These are phyloP conservation scores for Yamadazyma dushanensis DNA, from an alignment of 1,139 yeast species.

Conservation along the genomic window DNA sequence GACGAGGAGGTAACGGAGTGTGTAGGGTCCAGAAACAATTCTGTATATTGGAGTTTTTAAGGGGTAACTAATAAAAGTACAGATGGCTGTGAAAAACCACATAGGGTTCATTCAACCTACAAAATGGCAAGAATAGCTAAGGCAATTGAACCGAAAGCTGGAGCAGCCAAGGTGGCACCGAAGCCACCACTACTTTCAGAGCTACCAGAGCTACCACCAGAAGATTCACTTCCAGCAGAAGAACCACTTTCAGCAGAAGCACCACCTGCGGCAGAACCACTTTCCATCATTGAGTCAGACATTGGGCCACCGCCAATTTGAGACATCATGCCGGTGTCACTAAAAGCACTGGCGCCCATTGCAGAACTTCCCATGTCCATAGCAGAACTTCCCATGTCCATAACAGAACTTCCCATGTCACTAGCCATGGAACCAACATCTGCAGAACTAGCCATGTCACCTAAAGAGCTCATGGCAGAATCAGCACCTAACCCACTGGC, in stretches of 20 bases:
- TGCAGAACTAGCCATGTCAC: background rate
- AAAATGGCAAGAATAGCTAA: conserved; percentile 47
- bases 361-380: background rate
- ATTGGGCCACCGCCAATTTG: no score
- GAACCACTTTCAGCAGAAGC: background rate
- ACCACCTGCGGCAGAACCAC: background rate
- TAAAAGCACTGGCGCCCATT: background rate
- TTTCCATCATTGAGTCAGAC: no score
- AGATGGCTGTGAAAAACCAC: conserved; percentile 1
- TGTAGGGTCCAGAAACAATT: background rate
- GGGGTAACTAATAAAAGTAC: background rate
- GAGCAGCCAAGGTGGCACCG: conserved; percentile 17
- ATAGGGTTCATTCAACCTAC: conserved; percentile 18
- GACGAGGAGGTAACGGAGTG: no score
- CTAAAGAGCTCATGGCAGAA: background rate
- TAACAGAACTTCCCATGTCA: background rate
- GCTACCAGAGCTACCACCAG: conserved; percentile 4
- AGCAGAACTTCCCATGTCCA: background rate
- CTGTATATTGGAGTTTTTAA: background rate
- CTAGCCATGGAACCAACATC: background rate
- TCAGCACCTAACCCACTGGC: background rate
- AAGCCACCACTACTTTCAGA: conserved; percentile 18
- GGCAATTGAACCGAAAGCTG: conserved; percentile 43
- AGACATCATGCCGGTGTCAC: no score
- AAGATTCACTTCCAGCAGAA: conserved; percentile 1